A percentile compares a stretch with the other conserved stretches of the same genome.
Conservation (phyloP, 75 land plant species). For the Cupressus sempervirens region DNA sequence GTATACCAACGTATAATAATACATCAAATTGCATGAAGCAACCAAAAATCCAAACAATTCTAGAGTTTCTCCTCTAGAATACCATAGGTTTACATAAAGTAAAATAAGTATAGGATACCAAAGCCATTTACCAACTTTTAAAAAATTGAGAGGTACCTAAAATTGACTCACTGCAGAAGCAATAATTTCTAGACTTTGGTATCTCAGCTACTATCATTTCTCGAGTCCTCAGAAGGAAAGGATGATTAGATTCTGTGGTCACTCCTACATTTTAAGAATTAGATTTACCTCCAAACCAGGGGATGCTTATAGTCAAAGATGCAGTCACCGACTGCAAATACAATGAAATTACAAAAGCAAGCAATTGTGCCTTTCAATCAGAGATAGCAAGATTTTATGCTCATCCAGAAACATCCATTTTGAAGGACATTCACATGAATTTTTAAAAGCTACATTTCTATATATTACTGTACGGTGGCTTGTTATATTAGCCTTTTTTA, state of each 20-base stretch:
- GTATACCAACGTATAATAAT: too few relatives aligned
- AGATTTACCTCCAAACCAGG: background rate
- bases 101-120: background rate
- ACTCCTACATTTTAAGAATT: background rate
- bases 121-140: background rate
- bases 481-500: constrained; percentile 56
- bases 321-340: background rate
- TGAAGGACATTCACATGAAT: background rate
- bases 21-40: background rate
- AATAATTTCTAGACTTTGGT: background rate
- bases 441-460: background rate
- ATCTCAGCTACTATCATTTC: background rate
- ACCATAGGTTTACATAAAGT: background rate
- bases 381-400: background rate
- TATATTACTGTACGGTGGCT: background rate
- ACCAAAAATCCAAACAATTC: background rate
- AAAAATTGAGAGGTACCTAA: background rate
- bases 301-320: background rate
- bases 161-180: background rate
- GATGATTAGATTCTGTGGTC: background rate
- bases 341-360: background rate
- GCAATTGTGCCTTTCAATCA: background rate
- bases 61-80: background rate
- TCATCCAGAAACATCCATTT: background rate
- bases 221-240: background rate